phyloP scores from a whole-genome alignment of 805 yeast genomes.

The Kluyveromyces aestuarii region DNA sequence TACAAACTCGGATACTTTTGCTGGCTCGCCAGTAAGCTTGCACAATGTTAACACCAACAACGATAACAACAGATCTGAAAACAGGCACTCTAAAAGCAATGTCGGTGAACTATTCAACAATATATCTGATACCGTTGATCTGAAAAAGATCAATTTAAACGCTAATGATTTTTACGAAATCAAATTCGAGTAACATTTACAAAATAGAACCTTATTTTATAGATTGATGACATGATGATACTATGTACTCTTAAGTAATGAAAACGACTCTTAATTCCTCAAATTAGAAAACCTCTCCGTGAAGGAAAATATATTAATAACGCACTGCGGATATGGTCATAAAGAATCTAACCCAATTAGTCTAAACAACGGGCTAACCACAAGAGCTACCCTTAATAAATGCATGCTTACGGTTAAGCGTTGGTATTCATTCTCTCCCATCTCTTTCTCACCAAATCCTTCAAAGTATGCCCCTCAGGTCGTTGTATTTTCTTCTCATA shows the following conservation, averaged over 20 bases:
- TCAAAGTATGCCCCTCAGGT: conserved; percentile 49
- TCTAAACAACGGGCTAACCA: too few relatives aligned
- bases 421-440: conserved; percentile 5
- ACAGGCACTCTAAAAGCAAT: not conserved
- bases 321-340: too few relatives aligned
- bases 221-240: not conserved
- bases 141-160: not conserved
- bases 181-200: not conserved
- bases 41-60: not conserved
- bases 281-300: not conserved
- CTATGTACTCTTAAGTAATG: not conserved
- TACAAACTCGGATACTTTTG: not conserved
- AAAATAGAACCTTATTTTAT: not conserved
- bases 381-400: too few relatives aligned
- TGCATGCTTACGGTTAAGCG: too few relatives aligned
- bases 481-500: conserved; percentile 53
- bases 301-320: too few relatives aligned
- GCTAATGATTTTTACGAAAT: conserved; percentile 1
- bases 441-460: conserved; percentile 39
- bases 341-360: too few relatives aligned
- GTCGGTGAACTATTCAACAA: not conserved
- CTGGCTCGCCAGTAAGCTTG: not conserved
- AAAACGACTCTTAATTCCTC: not conserved
- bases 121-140: not conserved
- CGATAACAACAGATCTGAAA: not conserved